Conservation (phyloP, 75 land plant species). For the Selaginella tamariscina region DNA sequence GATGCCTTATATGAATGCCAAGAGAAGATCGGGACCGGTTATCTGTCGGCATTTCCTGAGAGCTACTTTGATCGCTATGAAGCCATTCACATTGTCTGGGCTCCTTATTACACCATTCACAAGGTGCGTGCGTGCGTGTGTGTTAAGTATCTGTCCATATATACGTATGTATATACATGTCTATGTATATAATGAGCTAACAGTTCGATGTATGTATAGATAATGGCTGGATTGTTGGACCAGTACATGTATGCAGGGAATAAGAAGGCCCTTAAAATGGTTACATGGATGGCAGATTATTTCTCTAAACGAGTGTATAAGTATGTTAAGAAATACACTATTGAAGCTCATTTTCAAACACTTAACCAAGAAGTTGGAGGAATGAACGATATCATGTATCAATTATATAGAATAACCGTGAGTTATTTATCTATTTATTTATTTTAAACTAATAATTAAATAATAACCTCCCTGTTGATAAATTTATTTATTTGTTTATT, state of each 20-base stretch:
- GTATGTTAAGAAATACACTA: constrained; percentile 46
- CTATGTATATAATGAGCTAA: too few relatives aligned
- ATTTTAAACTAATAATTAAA: neutral
- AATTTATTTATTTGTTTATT: too few relatives aligned
- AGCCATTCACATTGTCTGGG: constrained; percentile 73
- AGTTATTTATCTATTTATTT: constrained; percentile 5
- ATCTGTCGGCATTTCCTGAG: constrained; percentile 90
- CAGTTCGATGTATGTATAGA: constrained; percentile 29
- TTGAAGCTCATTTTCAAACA: constrained; percentile 65
- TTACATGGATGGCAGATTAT: constrained; percentile 60
- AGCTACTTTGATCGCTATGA: constrained; percentile 79
- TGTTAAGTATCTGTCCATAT: neutral
- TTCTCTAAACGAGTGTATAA: constrained; percentile 58
- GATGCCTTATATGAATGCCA: constrained; percentile 58
- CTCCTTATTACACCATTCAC: constrained; percentile 94
- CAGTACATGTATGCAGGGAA: constrained; percentile 50
- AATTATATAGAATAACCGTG: constrained; percentile 58
- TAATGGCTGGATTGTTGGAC: constrained; percentile 76
- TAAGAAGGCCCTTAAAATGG: constrained; percentile 47
- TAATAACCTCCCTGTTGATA: too few relatives aligned
- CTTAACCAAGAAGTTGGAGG: constrained; percentile 94
- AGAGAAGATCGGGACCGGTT: constrained; percentile 58
- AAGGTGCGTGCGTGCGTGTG: constrained; percentile 36
- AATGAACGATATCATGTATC: constrained; percentile 93
- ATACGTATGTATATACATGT: neutral